These are phyloP conservation scores for Penicillium chermesinum DNA, from an alignment of 495 filamentous ascomycete species.

Conservation along the genomic window DNA sequence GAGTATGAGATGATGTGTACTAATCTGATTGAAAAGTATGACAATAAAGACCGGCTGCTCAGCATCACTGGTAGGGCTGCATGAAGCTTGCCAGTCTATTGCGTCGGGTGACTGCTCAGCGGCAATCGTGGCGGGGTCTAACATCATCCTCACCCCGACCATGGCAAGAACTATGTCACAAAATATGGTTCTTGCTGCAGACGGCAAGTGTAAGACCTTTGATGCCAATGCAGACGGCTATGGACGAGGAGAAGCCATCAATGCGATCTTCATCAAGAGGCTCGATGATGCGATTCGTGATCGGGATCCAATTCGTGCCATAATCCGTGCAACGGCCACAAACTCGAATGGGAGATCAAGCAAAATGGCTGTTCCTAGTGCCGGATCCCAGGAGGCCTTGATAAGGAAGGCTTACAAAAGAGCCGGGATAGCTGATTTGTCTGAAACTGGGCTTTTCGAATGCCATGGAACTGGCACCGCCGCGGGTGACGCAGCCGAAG, in stretches of 20 bases:
- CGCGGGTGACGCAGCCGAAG: constrained; percentile 35
- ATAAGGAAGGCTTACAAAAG: constrained; percentile 23
- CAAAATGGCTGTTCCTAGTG: not conserved
- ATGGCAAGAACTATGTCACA: constrained; percentile 27
- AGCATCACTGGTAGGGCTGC: constrained; percentile 25
- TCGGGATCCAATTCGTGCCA: constrained; percentile 33
- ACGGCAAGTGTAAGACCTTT: constrained; percentile 50
- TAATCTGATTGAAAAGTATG: constrained; percentile 4
- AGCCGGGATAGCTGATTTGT: constrained; percentile 20
- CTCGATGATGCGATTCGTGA: constrained; percentile 31
- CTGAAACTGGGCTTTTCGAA: constrained; percentile 26
- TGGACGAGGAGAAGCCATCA: constrained; percentile 53
- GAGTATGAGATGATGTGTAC: not conserved
- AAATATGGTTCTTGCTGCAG: constrained; percentile 22
- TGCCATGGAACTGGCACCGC: constrained; percentile 41
- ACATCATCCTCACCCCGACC: constrained; percentile 36
- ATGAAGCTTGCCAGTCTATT: constrained; percentile 33
- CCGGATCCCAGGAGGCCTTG: constrained; percentile 18
- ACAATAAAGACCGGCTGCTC: constrained; percentile 33
- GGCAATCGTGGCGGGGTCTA: constrained; percentile 40
- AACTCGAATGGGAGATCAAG: constrained; percentile 31
- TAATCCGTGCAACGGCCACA: constrained; percentile 33
- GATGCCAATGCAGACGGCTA: constrained; percentile 60
- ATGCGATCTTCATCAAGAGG: constrained; percentile 32
- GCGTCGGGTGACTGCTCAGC: constrained; percentile 30